Conservation (phyloP, 2,329 filamentous ascomycete species). For the Cyphellophora attinorum region DNA sequence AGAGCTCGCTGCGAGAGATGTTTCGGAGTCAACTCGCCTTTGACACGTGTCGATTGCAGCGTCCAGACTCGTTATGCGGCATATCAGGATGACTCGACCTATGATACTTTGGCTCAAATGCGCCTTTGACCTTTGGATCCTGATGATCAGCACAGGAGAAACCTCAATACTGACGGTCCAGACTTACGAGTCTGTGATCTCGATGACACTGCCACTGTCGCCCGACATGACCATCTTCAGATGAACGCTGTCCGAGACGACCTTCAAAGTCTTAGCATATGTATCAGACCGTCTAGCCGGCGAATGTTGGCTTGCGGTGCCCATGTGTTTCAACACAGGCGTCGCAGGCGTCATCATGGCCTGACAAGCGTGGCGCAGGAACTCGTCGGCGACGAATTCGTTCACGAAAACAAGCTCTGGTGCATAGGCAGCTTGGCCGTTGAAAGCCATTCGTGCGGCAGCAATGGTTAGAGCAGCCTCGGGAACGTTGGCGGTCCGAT, state of each 20-base stretch:
- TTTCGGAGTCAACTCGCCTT: too few species aligned
- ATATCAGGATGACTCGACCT: slow-evolving; percentile 36
- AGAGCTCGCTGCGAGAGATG: too few species aligned
- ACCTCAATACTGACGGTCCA: too few species aligned
- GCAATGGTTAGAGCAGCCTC: slow-evolving; percentile 45
- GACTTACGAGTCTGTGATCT: slow-evolving; percentile 10
- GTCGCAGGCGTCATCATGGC: not conserved
- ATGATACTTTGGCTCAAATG: slow-evolving; percentile 30
- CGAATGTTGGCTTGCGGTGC: not conserved
- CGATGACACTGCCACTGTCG: slow-evolving; percentile 20
- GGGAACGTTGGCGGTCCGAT: slow-evolving; percentile 48
- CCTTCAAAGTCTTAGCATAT: slow-evolving; percentile 18
- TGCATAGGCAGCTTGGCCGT: slow-evolving; percentile 49
- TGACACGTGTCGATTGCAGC: slow-evolving; percentile 43
- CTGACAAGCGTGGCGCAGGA: slow-evolving; percentile 40
- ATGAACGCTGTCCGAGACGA: slow-evolving; percentile 22
- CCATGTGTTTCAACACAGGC: slow-evolving; percentile 15
- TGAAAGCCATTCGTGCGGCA: slow-evolving; percentile 44
- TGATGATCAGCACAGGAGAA: too few species aligned
- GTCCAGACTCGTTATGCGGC: slow-evolving; percentile 41
- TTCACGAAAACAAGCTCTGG: slow-evolving; percentile 57
- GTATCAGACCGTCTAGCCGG: not conserved
- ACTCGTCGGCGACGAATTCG: slow-evolving; percentile 48
- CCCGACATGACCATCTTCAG: slow-evolving; percentile 19
- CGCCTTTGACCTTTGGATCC: not conserved